Evolutionary conservation across 2,329 filamentous ascomycete genomes (phyloP), one percentile per base, ranked within the genome.

Genomic region (Herpomyces periplanetae): DNA sequence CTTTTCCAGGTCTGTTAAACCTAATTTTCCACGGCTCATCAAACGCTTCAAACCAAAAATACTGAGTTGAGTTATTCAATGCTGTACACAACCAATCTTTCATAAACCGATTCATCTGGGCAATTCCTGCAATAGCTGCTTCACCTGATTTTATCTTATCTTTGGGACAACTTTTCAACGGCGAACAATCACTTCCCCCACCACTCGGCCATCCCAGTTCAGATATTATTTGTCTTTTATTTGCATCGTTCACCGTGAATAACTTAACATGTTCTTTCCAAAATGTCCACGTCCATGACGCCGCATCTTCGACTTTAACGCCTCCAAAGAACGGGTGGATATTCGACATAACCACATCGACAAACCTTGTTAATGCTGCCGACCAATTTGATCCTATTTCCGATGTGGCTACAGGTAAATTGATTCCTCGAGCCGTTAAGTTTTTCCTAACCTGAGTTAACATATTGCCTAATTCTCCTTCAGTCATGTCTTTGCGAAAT

Each of bases 11-110:
- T 12, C 13, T 27, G 35, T 88, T 62, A 41, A 58, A 87, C 8
- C 38, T 32, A 21, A 62, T 44, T 43, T 91, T 88, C 75, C 75
- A 91, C 2, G 71, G 71, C 45, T 91, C 75, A 34, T 91, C 75
- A 34, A 88, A 91, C 5, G 71, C 69, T 34, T 73, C 66, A 35
- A 91, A 88, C 75, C 75, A 91, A 34, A 88, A 88, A 36, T 85
- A 91, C 27, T 84, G 58, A 2, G 71, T 88, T 17, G 60, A 63
- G 31, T 87, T 85, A 10, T 43, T 43, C 25, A 88, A 40, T 5
- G 64, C 58, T 19, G 55, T 47, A 36, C 75, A 91, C 0, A 91
- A 57, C 61, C 66, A 91, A 26, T 56, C 53, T 2, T 56, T 44
- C 54, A 91, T 60, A 30, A 88, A 71, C n/a, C 44, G 46, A 33